Conservation (phyloP, 1,139 yeast genomes). For the Hansenula lynferdii region DNA sequence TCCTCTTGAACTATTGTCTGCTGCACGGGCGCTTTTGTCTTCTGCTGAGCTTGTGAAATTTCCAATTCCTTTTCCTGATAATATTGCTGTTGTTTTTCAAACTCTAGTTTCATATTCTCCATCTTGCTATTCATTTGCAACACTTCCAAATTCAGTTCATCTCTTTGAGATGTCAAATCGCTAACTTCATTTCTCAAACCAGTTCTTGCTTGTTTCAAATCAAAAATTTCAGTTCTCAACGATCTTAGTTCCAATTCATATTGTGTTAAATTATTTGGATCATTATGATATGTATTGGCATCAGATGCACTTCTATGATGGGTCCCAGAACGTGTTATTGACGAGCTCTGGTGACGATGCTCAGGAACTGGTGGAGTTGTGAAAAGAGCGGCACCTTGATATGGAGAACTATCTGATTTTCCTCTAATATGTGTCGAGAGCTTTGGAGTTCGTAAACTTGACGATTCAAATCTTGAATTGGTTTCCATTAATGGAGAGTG, state of each 20-base stretch:
- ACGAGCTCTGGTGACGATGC: constrained; percentile 36
- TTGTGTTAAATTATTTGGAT: constrained; percentile 14
- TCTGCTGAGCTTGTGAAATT: background rate
- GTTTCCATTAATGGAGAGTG: constrained; percentile 17
- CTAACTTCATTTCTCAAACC: constrained; percentile 38
- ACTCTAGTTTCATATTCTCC: constrained; percentile 9
- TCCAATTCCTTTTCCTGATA: background rate
- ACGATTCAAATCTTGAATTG: constrained; percentile 1
- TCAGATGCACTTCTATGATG: constrained; percentile 11
- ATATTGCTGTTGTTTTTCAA: constrained; percentile 1
- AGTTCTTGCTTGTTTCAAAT: constrained; percentile 32
- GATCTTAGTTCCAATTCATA: constrained; percentile 28
- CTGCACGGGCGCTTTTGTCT: background rate
- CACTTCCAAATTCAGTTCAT: constrained; percentile 14
- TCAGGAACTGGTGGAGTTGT: constrained; percentile 44
- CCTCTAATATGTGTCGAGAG: background rate
- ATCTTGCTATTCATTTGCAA: constrained; percentile 9
- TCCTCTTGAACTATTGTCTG: constrained; percentile 1
- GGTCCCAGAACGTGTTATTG: background rate
- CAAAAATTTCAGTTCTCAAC: constrained; percentile 28
- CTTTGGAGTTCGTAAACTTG: background rate
- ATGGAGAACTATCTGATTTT: constrained; percentile 12
- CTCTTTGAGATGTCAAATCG: constrained; percentile 29
- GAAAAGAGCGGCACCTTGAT: constrained; percentile 30
- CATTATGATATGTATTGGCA: constrained; percentile 24